phyloP scores from a whole-genome alignment of 352 stramenopile genomes.

The Phytophthora hybrid region DNA sequence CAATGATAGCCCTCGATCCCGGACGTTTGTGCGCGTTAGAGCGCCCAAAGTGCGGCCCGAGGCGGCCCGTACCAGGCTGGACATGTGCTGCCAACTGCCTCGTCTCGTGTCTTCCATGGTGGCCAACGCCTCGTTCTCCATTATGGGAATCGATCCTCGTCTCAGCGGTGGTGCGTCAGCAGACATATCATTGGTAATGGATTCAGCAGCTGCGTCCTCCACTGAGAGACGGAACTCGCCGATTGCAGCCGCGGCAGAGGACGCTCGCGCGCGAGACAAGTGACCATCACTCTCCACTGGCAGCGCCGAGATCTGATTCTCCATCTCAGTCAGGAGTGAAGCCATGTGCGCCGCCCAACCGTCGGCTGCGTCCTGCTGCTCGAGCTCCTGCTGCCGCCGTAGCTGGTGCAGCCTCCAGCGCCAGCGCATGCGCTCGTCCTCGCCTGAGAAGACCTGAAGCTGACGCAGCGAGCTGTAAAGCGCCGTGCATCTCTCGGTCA shows the following conservation, averaged over 20 bases:
- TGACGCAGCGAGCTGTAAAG: constrained; percentile 36
- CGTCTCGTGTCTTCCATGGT: constrained; percentile 32
- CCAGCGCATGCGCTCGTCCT: constrained; percentile 53
- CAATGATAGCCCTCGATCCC: constrained; percentile 40
- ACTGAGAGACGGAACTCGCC: constrained; percentile 35
- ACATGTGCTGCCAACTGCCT: constrained; percentile 44
- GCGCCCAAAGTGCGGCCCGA: constrained; percentile 42
- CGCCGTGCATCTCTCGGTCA: constrained; percentile 27
- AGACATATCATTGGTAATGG: background rate
- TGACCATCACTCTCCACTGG: constrained; percentile 35
- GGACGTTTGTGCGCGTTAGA: constrained; percentile 25
- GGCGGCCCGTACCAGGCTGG: constrained; percentile 37
- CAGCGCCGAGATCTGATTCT: constrained; percentile 42
- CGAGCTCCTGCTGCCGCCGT: constrained; percentile 41
- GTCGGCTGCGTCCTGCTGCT: constrained; percentile 30
- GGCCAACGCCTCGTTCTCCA: constrained; percentile 39
- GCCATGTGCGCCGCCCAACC: constrained; percentile 34
- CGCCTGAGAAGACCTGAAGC: constrained; percentile 33
- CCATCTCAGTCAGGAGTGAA: constrained; percentile 40
- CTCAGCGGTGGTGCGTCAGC: background rate
- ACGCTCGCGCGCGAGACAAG: constrained; percentile 9
- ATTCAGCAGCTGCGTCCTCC: constrained; percentile 24
- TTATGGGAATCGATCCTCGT: constrained; percentile 46
- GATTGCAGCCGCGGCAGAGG: constrained; percentile 27
- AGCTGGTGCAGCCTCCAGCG: constrained; percentile 48